phyloP scores from a whole-genome alignment of 139 green algal species.

The Chlorella vulgaris region DNA sequence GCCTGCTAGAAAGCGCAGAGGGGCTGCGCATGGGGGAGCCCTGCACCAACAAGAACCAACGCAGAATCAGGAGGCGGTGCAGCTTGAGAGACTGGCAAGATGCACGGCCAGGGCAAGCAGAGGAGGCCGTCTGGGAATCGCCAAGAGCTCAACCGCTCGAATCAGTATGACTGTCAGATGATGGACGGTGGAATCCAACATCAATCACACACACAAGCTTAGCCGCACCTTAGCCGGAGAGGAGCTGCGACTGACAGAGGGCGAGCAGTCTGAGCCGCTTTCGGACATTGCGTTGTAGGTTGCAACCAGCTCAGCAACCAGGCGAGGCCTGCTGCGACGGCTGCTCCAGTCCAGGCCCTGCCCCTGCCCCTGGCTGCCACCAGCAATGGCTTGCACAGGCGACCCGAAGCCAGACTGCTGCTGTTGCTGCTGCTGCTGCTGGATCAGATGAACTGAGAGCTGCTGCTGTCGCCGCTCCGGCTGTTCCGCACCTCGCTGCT shows the following conservation, averaged over 20 bases:
- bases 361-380: background rate
- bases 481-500: background rate
- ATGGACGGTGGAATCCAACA: background rate
- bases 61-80: background rate
- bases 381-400: background rate
- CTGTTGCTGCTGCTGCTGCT: constrained; percentile 30
- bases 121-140: too few species aligned
- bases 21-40: background rate
- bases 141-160: too few species aligned
- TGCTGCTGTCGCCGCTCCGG: background rate
- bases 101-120: too few species aligned
- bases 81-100: too few species aligned
- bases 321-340: background rate
- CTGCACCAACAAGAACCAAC: constrained; percentile 6
- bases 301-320: constrained; percentile 6
- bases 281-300: constrained; percentile 13
- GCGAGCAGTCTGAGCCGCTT: constrained; percentile 22
- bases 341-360: background rate
- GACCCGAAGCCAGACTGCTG: constrained; percentile 11
- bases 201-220: background rate
- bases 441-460: background rate
- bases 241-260: background rate
- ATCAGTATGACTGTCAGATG: too few species aligned
- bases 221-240: constrained; percentile 14
- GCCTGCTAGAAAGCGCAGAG: constrained; percentile 19